Evolutionary conservation across 208 protist species (phyloP), one percentile per base, ranked within the genome.

Genomic region (Acanthamoeba royreba): DNA sequence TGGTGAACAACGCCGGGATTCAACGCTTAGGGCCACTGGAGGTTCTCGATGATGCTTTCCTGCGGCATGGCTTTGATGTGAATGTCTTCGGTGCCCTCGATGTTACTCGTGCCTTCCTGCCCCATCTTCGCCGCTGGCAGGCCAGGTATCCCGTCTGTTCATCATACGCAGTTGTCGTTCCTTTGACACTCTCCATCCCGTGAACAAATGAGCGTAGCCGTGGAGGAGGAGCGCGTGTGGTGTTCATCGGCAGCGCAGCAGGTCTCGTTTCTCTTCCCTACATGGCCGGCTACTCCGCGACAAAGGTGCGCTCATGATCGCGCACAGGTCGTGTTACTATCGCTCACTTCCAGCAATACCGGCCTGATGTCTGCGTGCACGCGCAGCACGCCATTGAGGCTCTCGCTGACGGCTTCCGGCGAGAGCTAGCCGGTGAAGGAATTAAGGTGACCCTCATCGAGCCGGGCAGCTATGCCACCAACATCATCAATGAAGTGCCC

Each of bases 1-100:
- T 86, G 35, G 74, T 86, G n/a, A 86, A 86, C 74, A 86, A 86
- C 46, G 74, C 74, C 1, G 74, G 74, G 40, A n/a, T 86, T 8
- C 74, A 86, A 33, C 40, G 40, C 2, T 9, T 86, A 8, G 74
- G 46, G 11, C 74, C 74, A 4, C 19, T 86, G 15, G 74, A 86
- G 46, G 46, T 33, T 19, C 13, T 86, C 74, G 74, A 86, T n/a
- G 74, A 86, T 8, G 43, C 40, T 4, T 55, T 35, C 43, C 74
- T 86, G 11, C 40, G 74, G 8, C 22, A 86, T 35, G 74, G 74
- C 74, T 86, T 86, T 33, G 74, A 86, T 33, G 74, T 86, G n/a
- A 86, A 86, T 42, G n/a, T 86, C 43, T 86, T 86, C 25, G 74
- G 74, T 19, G 43, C 74, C 17, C 40, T 86, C 74, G 35, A 46